Evolutionary conservation across 495 filamentous ascomycete genomes (phyloP), one percentile per base, ranked within the genome.

Genomic region (Xylaria sp.): DNA sequence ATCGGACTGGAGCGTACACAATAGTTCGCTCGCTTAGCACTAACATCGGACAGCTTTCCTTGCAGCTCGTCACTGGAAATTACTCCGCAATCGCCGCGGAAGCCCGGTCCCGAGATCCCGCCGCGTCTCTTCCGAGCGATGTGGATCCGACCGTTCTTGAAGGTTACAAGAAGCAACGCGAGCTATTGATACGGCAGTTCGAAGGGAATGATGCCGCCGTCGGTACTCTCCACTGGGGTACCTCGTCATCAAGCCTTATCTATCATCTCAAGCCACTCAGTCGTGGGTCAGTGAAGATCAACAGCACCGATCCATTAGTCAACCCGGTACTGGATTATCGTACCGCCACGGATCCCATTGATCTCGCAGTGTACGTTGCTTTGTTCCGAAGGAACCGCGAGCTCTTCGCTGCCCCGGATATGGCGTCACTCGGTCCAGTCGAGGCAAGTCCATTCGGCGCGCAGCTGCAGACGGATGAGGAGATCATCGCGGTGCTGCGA

Each of bases 261-360:
- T 82, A 85, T 64, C 83, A 70, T 61, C 68, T 76, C 53, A 77
- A 82, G 70, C 82, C 83, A 6, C 78, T 86, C 46, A 80, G 77
- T 58, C 76, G 84, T 24, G 84, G 84, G 57, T 74, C 76, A 15
- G 77, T 86, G 29, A 73, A 75, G 55, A 84, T 86, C 24, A 75
- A 75, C 53, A 77, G 72, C 29, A 81, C 79, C 35, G 70, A 82
- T 53, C 81, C 84, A 9, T 72, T 83, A 14, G 75, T 59, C 17
- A 65, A 57, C 21, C 80, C 80, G 5, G 12, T 78, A 6, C 75
- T 82, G 44, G 71, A 84, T 69, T 79, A 73, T 68, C 74, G 78
- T 62, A 76, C 79, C 21, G 74, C 67, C 43, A 79, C 80, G 29
- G 80, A 84, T 66, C 81, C 81, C 14, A 50, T 66, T 29, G 82